Evolutionary conservation across 31 red algal genomes (phyloP), one percentile per base, ranked within the genome.

Genomic region (Odonthalia washingtoniensis): DNA sequence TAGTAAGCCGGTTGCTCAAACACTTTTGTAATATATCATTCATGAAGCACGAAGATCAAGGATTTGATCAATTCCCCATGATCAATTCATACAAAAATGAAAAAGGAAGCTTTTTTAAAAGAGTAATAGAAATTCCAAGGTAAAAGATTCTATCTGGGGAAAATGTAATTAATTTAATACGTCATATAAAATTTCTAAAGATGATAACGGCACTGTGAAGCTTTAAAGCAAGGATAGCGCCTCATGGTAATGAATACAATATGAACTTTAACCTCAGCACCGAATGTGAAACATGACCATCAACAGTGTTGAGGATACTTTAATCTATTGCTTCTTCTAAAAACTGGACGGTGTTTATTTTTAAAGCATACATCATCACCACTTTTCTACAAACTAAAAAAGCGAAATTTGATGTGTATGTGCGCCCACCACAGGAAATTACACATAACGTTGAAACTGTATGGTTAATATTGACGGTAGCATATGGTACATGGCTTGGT

Each of bases 221-320:
- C n/a, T 14, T 57, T 14, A 57, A 57, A 57, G 49, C 49, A 14
- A 9, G 9, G 12, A 57, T 57, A 57, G 49, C 49, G 21, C 49
- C 49, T 21, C 49, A 57, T 57, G 49, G 49, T 14, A 57, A 57
- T 57, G 21, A 57, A 14, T 9, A 57, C 49, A 57, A 57, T 21
- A 57, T 57, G 21, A 57, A 57, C 12, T 14, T 14, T 21, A 57
- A 14, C 21, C 49, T 57, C 9, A 14, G 12, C 9, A 14, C 49
- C 21, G 49, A 57, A 9, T 57, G 49, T 21, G 9, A 72, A 2
- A 88, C 62, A n/a, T n/a, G n/a, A n/a, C 28, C 73, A 36, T 74
- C 85, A 34, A 61, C 70, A 33, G 85, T 34, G 12, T 69, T 69
- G 26, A 49, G 85, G 3, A 88, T 78, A n/a, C 18, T 88, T n/a